Base-by-base conservation (phyloP, 371 early-diverging fungal genomes). In the Spraguea lophii region DNA sequence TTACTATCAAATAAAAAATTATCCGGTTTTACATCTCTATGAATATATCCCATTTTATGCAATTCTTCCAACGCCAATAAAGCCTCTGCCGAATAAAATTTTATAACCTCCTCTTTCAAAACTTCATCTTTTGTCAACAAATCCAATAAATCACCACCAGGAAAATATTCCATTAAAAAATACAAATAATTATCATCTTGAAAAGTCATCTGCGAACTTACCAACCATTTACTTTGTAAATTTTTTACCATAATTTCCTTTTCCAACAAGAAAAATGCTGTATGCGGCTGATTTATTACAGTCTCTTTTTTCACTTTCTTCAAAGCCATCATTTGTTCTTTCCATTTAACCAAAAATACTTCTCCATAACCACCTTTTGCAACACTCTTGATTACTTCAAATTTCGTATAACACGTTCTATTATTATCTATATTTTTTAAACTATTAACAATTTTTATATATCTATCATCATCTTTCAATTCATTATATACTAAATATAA, bases 321-420 rank as follows among this genome's bases (percentile, higher is more conserved):
- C 84, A 91, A 82, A 2, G 92, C 92, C 25, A 76, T 70, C 16
- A 74, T 69, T 54, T 80, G 78, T 21, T 67, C 58, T 42, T 78
- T 81, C 30, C 84, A 73, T 48, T 77, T 76, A 21, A 51, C 66
- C 4, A 59, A 17, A 39, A 54, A 57, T 56, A 81, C 90, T 65
- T 76, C 81, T 32, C 87, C 88, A 63, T 83, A 85, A 32, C 83
- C 84, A 1, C 92, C 89, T 41, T 80, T 78, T 1, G 85, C 87
- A 15, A 91, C 72, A 7, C 78, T 80, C 58, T 80, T 77, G 20
- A 88, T 66, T 24, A 81, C 71, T 61, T 82, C 80, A 75, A 84
- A 91, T 49, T 49, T 21, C 32, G 30, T 30, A 7, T 30, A 12
- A 30, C 12, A 30, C 30, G 30, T 30, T 30, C 30, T n/a, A n/a